Base-by-base conservation (phyloP, 257 asterid genomes). In the Solanum arcanum region DNA sequence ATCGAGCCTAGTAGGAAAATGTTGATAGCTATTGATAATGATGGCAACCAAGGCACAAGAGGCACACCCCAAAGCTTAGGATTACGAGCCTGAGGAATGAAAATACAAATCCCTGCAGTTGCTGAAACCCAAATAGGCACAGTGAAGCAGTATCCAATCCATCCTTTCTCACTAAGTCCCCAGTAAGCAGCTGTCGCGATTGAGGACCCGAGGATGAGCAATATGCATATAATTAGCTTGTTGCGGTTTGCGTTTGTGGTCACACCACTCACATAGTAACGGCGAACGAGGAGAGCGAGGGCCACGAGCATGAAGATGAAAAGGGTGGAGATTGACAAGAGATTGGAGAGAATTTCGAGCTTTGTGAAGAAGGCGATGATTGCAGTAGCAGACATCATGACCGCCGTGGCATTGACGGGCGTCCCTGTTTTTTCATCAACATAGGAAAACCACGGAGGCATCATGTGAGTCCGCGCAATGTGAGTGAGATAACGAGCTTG, bases 401-500 rank as follows among this genome's bases (percentile, higher is more conserved):
- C 87, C 1, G 90, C 68, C 2, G 95, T 94, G 44, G 98, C 98
- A 42, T 91, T 92, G 49, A 93, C 82, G 1, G 96, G 98, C 4
- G 98, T 94, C 41, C 94, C 94, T 0, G 96, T 94, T 76, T 87
- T 92, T 37, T 88, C 87, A 39, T 93, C 86, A 8, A 94, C 96
- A 64, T 89, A 87, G 3, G 94, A 95, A n/a, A 94, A 92, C 98
- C 96, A 93, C 0, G 98, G 96, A 21, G 96, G 98, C 92, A 94
- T 89, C 96, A 92, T 92, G 33, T 93, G 96, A 1, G 96, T 90
- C 10, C 98, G 94, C 2, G 95, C 93, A 20, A 94, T 93, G 87
- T 93, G 96, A 5, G 94, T 92, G n/a, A 94, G 88, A 73, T 94
- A 93, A 21, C 98, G 96, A 2, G 98, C 96, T 86, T 93, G 96